Evolutionary conservation across 1,284 basidiomycete genomes (phyloP), one percentile per base, ranked within the genome.

Genomic region (Malassezia sp.): DNA sequence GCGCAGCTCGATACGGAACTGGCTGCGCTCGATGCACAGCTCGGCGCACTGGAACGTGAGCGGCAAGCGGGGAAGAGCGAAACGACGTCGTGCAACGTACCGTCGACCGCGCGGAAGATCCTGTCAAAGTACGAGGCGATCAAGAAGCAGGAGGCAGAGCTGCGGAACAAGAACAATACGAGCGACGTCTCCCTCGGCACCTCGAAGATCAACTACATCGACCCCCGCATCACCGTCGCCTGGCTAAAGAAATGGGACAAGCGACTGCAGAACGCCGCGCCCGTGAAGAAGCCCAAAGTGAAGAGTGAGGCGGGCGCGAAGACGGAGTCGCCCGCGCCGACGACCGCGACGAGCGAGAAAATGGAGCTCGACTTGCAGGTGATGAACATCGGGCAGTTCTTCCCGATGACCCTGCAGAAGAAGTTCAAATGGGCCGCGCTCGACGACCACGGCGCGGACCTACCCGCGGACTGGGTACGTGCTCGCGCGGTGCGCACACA

Each of bases 11-110:
- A 76, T 9, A 76, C 81, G 15, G 78, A 79, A 14, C 74, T 87
- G 40, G 74, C 77, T 48, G 79, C 74, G 20, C 78, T 93, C 39
- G 80, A 88, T 58, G 81, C 79, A 21, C 81, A 88, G 41, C 83
- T 81, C 71, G 78, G 84, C 68, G 75, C 75, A 47, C 75, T 91
- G 52, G 80, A 77, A 59, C 80, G 83, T 70, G 90, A 96, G 71
- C 79, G 88, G 32, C 85, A 86, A 42, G 82, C 80, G 14, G 74
- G 77, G 54, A 82, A 82, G 70, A 80, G 81, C 2, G 74, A 74
- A 46, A 49, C 57, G 21, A 23, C 52, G 20, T 77, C 77, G 53
- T 74, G 59, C 52, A 70, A 65, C 49, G 63, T 68, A 39, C 45
- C 54, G 10, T 54, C 49, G 79, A 17, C 74, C 73, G 39, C 86